Percentiles rank a stretch among this genome's conserved stretches.
phyloP scores from a whole-genome alignment of 1,284 basidiomycete genomes.

The Nidula niveotomentosa region DNA sequence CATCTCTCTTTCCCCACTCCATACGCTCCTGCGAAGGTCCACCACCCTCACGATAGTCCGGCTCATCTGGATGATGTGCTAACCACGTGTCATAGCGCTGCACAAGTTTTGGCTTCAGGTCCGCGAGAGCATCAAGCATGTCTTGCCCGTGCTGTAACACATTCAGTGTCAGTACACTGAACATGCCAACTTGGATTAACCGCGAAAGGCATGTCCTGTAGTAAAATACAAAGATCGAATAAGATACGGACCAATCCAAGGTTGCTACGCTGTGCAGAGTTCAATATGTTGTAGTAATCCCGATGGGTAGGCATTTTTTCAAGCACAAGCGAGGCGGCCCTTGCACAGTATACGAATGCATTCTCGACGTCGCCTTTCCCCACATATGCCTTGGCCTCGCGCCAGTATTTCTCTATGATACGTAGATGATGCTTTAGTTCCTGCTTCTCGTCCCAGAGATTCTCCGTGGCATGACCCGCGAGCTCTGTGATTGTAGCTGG shows the following conservation, averaged over 20 bases:
- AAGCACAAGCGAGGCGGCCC: constrained; percentile 61
- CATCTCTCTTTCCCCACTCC: constrained; percentile 2
- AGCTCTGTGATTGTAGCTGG: constrained; percentile 58
- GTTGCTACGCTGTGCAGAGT: constrained; percentile 46
- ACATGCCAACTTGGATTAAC: too few species aligned
- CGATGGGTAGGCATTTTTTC: constrained; percentile 60
- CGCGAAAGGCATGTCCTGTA: too few species aligned
- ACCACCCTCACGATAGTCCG: constrained; percentile 13
- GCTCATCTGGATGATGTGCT: constrained; percentile 26
- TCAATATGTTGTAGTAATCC: constrained; percentile 48
- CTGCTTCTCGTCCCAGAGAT: constrained; percentile 45
- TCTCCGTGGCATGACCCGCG: constrained; percentile 44
- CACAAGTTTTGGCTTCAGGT: constrained; percentile 49
- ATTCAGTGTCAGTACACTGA: constrained; percentile 1
- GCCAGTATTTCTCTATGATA: constrained; percentile 50
- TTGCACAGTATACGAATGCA: constrained; percentile 59
- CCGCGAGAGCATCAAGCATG: constrained; percentile 52
- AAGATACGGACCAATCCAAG: constrained; percentile 50
- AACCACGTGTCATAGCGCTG: constrained; percentile 51
- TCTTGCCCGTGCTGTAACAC: constrained; percentile 74
- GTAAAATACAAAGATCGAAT: too few species aligned
- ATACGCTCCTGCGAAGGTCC: background rate
- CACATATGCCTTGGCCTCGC: constrained; percentile 38
- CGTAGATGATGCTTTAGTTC: constrained; percentile 57
- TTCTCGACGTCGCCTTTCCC: constrained; percentile 49